These are phyloP conservation scores for Lanmaoa pseudosensibilis DNA, from an alignment of 768 basidiomycete genomes.

Conservation along the genomic window DNA sequence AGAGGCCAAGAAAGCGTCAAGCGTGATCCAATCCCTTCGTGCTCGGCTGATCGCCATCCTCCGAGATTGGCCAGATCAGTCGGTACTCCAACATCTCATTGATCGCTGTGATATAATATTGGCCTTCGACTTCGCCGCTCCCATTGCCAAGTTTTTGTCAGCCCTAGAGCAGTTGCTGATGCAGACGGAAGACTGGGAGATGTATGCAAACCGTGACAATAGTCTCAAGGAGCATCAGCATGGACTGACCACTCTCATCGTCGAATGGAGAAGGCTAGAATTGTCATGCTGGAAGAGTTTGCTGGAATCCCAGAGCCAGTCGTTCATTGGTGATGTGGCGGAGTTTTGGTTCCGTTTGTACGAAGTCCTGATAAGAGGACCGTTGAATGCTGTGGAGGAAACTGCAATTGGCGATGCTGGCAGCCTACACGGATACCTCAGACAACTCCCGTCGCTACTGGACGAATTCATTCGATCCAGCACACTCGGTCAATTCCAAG, in stretches of 20 bases:
- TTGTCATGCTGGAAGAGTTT: slow-evolving; percentile 83
- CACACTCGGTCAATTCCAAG: slow-evolving; percentile 80
- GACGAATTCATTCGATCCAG: slow-evolving; percentile 74
- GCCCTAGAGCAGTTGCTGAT: slow-evolving; percentile 81
- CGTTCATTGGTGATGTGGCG: slow-evolving; percentile 45
- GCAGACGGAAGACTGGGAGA: slow-evolving; percentile 95
- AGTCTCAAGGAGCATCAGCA: slow-evolving; percentile 69
- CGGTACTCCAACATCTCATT: slow-evolving; percentile 86
- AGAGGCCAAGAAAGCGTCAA: slow-evolving; percentile 64
- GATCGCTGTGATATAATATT: slow-evolving; percentile 70
- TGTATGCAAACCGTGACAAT: slow-evolving; percentile 90
- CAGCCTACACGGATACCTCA: slow-evolving; percentile 52
- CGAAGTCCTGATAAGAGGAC: slow-evolving; percentile 69
- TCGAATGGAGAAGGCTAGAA: slow-evolving; percentile 90
- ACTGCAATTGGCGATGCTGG: slow-evolving; percentile 32
- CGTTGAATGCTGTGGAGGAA: slow-evolving; percentile 47
- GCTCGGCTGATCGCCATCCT: slow-evolving; percentile 56
- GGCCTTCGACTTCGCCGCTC: slow-evolving; percentile 57
- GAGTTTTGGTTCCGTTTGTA: slow-evolving; percentile 94
- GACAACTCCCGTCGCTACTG: slow-evolving; percentile 70
- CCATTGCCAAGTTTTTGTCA: slow-evolving; percentile 80
- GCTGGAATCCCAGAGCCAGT: slow-evolving; percentile 64
- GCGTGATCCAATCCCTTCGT: slow-evolving; percentile 50
- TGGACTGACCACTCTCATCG: slow-evolving; percentile 66
- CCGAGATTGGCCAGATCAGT: slow-evolving; percentile 93